Evolutionary conservation across 257 asterid species (phyloP).

Genomic region (Vinca minor): DNA sequence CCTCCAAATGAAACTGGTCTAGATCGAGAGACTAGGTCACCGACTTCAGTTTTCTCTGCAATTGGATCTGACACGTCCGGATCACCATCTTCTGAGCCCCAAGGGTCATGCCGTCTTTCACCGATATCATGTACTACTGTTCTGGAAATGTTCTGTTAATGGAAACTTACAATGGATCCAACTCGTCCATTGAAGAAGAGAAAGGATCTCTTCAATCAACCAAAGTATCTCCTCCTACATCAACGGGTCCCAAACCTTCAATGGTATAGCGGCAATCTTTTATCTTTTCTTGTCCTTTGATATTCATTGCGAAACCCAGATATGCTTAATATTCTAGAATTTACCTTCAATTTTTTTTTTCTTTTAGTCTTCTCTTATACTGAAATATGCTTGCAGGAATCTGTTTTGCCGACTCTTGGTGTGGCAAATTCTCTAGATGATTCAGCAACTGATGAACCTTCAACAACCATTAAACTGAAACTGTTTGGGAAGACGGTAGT

Average conservation of each 20-base stretch:
- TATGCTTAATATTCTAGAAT: too few relatives aligned
- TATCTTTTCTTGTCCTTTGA: neutral
- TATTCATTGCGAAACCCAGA: too few relatives aligned
- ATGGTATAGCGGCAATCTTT: slow-evolving; percentile 27
- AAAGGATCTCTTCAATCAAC: slow-evolving; percentile 25
- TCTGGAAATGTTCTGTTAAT: slow-evolving; percentile 25
- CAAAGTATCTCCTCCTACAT: slow-evolving; percentile 20
- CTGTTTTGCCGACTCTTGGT: slow-evolving; percentile 38
- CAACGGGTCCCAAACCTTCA: slow-evolving; percentile 17
- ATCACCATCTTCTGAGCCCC: slow-evolving; percentile 29
- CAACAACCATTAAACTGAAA: slow-evolving; percentile 50
- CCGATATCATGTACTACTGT: slow-evolving; percentile 40
- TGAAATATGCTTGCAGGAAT: slow-evolving; percentile 32
- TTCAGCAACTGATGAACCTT: slow-evolving; percentile 24
- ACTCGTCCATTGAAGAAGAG: slow-evolving; percentile 21
- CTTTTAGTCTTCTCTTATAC: slow-evolving; percentile 10
- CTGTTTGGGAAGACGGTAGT: slow-evolving; percentile 63
- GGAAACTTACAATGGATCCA: slow-evolving; percentile 39
- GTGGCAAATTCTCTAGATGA: slow-evolving; percentile 30
- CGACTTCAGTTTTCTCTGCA: slow-evolving; percentile 63
- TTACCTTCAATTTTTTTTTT: slow-evolving; percentile 1
- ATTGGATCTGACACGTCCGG: slow-evolving; percentile 40
- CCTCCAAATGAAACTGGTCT: slow-evolving; percentile 17
- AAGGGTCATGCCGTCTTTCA: slow-evolving; percentile 33
- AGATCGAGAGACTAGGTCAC: slow-evolving; percentile 48